These are phyloP conservation scores for Zygotorulaspora mrakii DNA, from an alignment of 1,139 yeast species.

Conservation along the genomic window DNA sequence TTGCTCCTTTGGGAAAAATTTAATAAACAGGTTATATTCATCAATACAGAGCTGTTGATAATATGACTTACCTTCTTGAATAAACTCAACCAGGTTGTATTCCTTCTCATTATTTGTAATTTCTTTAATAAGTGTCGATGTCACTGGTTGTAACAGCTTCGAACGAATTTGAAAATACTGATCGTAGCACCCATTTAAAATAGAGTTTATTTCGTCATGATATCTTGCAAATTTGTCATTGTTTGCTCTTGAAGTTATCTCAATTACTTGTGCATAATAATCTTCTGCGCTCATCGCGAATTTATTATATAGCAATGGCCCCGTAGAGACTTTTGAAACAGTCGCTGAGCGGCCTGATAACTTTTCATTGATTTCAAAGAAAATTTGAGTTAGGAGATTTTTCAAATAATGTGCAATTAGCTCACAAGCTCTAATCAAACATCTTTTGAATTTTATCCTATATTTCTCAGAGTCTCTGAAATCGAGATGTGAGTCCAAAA, in stretches of 20 bases:
- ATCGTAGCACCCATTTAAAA: constrained; percentile 51
- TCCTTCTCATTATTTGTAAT: constrained; percentile 27
- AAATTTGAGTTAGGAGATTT: constrained; percentile 49
- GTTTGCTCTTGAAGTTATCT: constrained; percentile 49
- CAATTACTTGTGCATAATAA: constrained; percentile 46
- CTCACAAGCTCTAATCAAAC: constrained; percentile 78
- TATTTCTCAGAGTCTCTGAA: constrained; percentile 72
- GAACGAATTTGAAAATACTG: constrained; percentile 59
- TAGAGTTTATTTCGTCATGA: constrained; percentile 57
- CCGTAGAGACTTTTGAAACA: constrained; percentile 42
- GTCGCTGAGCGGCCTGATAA: constrained; percentile 17
- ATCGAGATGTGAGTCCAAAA: constrained; percentile 46
- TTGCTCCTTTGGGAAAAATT: constrained; percentile 45
- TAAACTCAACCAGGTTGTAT: constrained; percentile 46
- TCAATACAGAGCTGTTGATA: constrained; percentile 56
- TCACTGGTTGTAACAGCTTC: constrained; percentile 45
- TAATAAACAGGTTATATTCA: constrained; percentile 57
- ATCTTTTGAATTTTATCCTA: constrained; percentile 71
- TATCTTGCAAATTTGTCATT: constrained; percentile 44
- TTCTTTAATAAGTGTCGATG: constrained; percentile 40
- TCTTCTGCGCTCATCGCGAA: constrained; percentile 46
- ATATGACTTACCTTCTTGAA: constrained; percentile 57
- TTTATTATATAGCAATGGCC: constrained; percentile 60
- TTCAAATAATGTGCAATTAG: constrained; percentile 66
- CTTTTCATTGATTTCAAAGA: constrained; percentile 39